phyloP scores from a whole-genome alignment of 2,329 filamentous ascomycete genomes.

The Rhinocladiella mackenziei region DNA sequence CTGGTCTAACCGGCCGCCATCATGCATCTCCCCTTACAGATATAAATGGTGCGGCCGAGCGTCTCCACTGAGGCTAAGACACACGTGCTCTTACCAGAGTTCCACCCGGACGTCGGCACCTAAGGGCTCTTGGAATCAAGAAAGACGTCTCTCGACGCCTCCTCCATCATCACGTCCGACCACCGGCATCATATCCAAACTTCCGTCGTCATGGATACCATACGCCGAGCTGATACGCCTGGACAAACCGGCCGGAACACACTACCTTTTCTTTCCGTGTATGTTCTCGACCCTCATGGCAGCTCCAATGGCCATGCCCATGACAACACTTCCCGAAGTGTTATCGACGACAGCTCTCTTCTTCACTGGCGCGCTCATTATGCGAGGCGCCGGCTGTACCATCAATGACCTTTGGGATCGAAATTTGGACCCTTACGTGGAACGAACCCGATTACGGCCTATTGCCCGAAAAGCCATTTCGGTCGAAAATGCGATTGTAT shows the following conservation, averaged over 20 bases:
- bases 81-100: no score
- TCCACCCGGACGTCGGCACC: no score
- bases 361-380: constrained; percentile 45
- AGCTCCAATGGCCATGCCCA: constrained; percentile 38
- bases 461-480: constrained; percentile 51
- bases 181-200: constrained; percentile 43
- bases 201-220: constrained; percentile 51
- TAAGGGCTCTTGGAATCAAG: constrained; percentile 2
- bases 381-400: constrained; percentile 51
- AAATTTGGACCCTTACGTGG: constrained; percentile 51
- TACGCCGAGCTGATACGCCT: constrained; percentile 54
- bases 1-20: no score
- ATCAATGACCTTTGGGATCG: constrained; percentile 57
- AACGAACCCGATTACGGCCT: constrained; percentile 49
- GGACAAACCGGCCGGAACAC: constrained; percentile 50
- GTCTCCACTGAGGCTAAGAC: no score
- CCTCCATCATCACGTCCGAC: constrained; percentile 36
- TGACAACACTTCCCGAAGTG: constrained; percentile 35
- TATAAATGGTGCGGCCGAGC: no score
- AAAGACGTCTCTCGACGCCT: constrained; percentile 8
- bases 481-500: constrained; percentile 41
- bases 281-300: constrained; percentile 46
- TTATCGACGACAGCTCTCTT: constrained; percentile 39
- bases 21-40: no score
- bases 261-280: constrained; percentile 53